Percentiles rank a stretch among this genome's conserved stretches.
phyloP scores from a whole-genome alignment of 139 green algal species.

The Eudorina sp. region DNA sequence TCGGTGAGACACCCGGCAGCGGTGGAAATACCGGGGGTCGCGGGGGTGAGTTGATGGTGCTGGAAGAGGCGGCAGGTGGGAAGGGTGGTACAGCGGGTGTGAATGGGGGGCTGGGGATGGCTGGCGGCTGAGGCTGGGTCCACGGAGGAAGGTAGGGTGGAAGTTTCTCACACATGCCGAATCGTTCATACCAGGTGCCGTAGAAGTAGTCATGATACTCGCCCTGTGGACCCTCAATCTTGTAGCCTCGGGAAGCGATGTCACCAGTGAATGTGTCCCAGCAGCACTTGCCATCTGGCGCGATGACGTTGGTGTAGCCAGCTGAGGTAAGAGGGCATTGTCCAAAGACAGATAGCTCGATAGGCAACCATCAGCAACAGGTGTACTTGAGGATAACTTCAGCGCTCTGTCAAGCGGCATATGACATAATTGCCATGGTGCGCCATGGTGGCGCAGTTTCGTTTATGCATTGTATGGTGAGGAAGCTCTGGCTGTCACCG shows the following conservation, averaged over 20 bases:
- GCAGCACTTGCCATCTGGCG: conserved; percentile 29
- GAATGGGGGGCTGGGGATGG: no score
- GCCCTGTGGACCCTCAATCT: neutral
- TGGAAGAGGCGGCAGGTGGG: neutral
- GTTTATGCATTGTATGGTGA: no score
- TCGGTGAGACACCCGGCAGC: neutral
- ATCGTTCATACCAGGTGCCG: neutral
- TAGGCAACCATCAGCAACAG: no score
- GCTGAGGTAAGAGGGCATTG: neutral
- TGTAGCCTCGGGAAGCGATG: neutral
- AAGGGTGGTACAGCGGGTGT: neutral
- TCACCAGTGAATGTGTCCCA: neutral
- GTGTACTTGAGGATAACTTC: no score
- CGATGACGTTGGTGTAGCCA: conserved; percentile 14
- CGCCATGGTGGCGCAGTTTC: no score
- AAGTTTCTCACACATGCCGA: neutral
- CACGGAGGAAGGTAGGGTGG: neutral
- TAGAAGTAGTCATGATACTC: neutral
- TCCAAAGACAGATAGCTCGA: no score
- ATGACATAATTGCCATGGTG: no score
- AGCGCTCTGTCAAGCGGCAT: no score
- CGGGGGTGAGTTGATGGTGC: no score
- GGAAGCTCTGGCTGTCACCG: no score
- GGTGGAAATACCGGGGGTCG: neutral
- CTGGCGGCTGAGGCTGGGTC: no score